Base-by-base conservation (phyloP, 352 stramenopile species). In the Bremia lactucae region DNA sequence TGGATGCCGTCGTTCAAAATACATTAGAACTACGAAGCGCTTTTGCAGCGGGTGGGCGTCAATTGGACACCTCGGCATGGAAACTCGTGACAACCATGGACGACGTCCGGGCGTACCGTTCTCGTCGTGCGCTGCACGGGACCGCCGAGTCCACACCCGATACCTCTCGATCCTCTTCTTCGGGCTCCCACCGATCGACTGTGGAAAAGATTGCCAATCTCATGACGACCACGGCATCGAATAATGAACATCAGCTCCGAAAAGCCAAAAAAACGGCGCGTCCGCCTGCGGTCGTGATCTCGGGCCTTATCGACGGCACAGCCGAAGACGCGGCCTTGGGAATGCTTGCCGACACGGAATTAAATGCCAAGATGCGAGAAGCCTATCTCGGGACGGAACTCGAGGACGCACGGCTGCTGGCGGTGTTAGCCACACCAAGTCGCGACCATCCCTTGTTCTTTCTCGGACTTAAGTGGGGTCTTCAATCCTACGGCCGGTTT, bases 381-480 rank as follows among this genome's bases (percentile, higher is more conserved):
- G 50, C 59, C n/a, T 71, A 67, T 28, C 34, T 72, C 13, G 47
- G 47, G n/a, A 62, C 63, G 42, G 55, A 66, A 33, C 38, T 60
- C 10, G 59, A 68, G 10, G 57, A 66, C 34, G 57, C 46, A 9
- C 62, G 54, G 36, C 38, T 77, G 6, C 50, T 77, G 7, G 40
- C 53, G 2, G 65, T 60, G 6, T 31, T 77, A n/a, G 29, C 55
- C 2, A 40, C 24, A 6, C 55, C 59, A 31, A 72, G 52, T 2
- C 15, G 22, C 3, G 35, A 61, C 10, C 46, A 72, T 14, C 65
- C 62, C 19, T 62, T 72, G 34, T 52, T 57, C 22, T 77, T 65
- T 31, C 47, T 77, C 23, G 56, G 52, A 18, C 38, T 77, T 25
- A 77, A 77, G 24, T 77, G 65, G 65, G 50, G 50, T 1, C n/a